Conservation (phyloP, 2,329 filamentous ascomycete species). For the Cladosporium sp. region DNA sequence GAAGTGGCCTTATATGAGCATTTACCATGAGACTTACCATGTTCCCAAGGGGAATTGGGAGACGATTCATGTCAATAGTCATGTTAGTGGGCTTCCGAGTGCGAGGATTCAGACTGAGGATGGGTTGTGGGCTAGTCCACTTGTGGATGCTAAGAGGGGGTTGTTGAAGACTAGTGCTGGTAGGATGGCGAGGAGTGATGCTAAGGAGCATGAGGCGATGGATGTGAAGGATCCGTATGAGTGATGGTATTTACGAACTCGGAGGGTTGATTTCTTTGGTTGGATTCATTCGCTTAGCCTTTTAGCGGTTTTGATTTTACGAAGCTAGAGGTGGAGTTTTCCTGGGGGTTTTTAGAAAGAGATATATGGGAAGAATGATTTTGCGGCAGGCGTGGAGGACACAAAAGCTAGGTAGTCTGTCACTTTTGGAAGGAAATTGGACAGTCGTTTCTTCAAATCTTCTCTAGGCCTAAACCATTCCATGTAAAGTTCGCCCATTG, state of each 20-base stretch:
- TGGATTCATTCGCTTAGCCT: no score
- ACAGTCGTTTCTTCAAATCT: no score
- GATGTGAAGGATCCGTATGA: not conserved
- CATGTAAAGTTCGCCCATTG: no score
- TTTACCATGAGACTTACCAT: conserved; percentile 53
- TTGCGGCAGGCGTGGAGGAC: no score
- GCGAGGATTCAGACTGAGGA: conserved; percentile 22
- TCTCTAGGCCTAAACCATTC: no score
- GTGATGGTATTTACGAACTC: no score
- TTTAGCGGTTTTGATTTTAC: no score
- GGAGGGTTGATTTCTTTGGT: not conserved
- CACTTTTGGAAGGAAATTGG: no score
- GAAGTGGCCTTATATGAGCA: conserved; percentile 40
- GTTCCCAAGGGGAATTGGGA: conserved; percentile 45
- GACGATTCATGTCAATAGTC: conserved; percentile 45
- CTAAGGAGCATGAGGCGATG: conserved; percentile 24
- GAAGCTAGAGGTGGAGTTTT: no score
- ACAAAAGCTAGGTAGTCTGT: no score
- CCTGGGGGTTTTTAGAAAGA: no score
- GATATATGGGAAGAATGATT: no score
- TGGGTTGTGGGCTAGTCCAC: conserved; percentile 26
- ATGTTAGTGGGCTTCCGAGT: conserved; percentile 31
- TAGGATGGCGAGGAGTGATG: conserved; percentile 28
- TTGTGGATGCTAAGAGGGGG: conserved; percentile 33
- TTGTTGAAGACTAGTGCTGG: conserved; percentile 31